Percentiles rank a stretch among this genome's conserved stretches.
These are phyloP conservation scores for Puccinia polysora DNA, from an alignment of 1,284 basidiomycete genomes.

Conservation along the genomic window DNA sequence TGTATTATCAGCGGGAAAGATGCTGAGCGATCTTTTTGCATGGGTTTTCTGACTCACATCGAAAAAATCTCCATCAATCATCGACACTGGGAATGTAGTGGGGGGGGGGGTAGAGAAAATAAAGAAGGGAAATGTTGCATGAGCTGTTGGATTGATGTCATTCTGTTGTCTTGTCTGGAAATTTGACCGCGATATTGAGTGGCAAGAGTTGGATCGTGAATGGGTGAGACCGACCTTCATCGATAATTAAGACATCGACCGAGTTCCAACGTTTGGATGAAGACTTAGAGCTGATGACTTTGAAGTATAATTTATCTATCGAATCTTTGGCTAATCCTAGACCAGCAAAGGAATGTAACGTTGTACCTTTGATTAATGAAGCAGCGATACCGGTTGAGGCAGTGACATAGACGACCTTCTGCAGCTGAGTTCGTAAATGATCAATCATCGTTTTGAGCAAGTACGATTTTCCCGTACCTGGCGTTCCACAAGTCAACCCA, in stretches of 20 bases:
- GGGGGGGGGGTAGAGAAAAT: too few species aligned
- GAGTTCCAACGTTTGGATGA: constrained; percentile 58
- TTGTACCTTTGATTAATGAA: constrained; percentile 87
- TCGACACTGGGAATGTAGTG: constrained; percentile 66
- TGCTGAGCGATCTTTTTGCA: constrained; percentile 56
- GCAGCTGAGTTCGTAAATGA: constrained; percentile 59
- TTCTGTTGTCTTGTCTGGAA: too few species aligned
- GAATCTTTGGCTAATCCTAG: constrained; percentile 75
- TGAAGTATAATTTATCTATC: constrained; percentile 55
- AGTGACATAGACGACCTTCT: constrained; percentile 68
- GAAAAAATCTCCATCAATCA: constrained; percentile 89
- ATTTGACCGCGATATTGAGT: too few species aligned
- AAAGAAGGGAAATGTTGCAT: too few species aligned
- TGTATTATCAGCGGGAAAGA: too few species aligned
- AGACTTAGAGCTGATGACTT: constrained; percentile 68
- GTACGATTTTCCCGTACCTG: constrained; percentile 91
- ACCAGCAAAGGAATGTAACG: constrained; percentile 85
- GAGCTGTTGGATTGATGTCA: too few species aligned
- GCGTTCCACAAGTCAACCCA: too few species aligned
- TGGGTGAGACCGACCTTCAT: constrained; percentile 68
- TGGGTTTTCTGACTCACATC: constrained; percentile 59
- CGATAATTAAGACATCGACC: constrained; percentile 75
- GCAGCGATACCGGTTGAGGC: constrained; percentile 88
- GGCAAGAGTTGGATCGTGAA: too few species aligned
- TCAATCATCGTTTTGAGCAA: constrained; percentile 82